phyloP scores from a whole-genome alignment of 2,329 filamentous ascomycete species.

The Aspergillus awamori region DNA sequence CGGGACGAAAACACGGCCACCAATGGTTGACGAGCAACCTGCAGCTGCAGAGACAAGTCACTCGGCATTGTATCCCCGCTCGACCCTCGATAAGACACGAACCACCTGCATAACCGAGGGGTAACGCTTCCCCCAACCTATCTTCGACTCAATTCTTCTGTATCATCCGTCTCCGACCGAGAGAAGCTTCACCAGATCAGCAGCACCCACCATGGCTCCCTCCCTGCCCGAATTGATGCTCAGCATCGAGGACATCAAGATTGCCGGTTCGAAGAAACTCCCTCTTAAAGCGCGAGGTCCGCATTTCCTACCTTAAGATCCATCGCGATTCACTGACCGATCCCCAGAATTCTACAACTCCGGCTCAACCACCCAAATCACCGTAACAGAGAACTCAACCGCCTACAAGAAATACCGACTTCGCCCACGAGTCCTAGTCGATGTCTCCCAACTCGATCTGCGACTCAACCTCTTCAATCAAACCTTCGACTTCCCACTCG shows the following conservation, averaged over 20 bases:
- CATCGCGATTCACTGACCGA: not conserved
- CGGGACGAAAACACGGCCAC: no score
- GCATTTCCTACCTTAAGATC: not conserved
- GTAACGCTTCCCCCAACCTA: no score
- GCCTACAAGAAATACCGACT: constrained; percentile 56
- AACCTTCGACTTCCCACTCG: constrained; percentile 52
- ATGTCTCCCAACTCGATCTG: constrained; percentile 48
- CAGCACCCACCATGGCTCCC: not conserved
- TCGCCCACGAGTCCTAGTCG: constrained; percentile 47
- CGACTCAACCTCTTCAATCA: constrained; percentile 48
- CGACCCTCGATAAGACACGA: no score
- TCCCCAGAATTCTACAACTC: constrained; percentile 58
- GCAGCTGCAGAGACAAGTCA: no score
- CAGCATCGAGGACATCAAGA: constrained; percentile 16
- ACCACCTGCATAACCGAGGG: no score
- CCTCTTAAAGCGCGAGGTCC: constrained; percentile 7
- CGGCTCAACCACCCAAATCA: constrained; percentile 46
- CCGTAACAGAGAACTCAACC: constrained; percentile 54
- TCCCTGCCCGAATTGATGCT: constrained; percentile 7
- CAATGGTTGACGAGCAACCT: no score
- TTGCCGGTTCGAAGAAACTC: constrained; percentile 9
- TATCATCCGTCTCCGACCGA: not conserved
- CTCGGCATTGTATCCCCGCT: no score
- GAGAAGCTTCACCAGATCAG: no score
- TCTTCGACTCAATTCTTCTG: not conserved